These are phyloP conservation scores for Porodaedalea pini DNA, from an alignment of 1,284 basidiomycete species.

Conservation along the genomic window DNA sequence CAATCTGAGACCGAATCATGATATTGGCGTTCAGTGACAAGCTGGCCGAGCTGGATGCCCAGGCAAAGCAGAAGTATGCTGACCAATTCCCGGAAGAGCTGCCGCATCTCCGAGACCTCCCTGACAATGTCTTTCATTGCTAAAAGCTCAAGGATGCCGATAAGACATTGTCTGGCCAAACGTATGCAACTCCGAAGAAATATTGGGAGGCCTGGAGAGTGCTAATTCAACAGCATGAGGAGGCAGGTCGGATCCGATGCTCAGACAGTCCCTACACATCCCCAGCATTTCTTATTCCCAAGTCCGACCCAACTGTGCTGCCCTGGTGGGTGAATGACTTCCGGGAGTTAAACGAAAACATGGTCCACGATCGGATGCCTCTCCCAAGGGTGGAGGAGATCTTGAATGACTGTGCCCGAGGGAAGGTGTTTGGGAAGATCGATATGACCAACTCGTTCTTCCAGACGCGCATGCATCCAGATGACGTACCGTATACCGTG, in stretches of 20 bases:
- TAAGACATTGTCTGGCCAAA: not conserved
- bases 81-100: not conserved
- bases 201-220: constrained; percentile 29
- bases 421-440: no score
- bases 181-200: constrained; percentile 27
- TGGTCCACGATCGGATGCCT: no score
- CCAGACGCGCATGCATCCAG: constrained; percentile 33
- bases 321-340: constrained; percentile 43
- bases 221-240: constrained; percentile 28
- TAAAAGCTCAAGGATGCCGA: not conserved
- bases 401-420: no score
- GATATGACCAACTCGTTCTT: no score
- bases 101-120: not conserved
- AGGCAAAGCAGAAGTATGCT: not conserved
- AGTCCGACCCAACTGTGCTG: constrained; percentile 32
- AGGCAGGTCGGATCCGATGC: constrained; percentile 32
- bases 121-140: not conserved
- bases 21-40: no score
- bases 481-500: constrained; percentile 36
- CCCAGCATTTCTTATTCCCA: constrained; percentile 38
- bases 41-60: not conserved
- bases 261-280: no score
- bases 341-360: no score
- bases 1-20: no score
- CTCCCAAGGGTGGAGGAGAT: no score